A percentile compares a stretch with the other conserved stretches of the same genome.
These are phyloP conservation scores for Scheffersomyces stipitis DNA, from an alignment of 805 yeast species.

Conservation along the genomic window DNA sequence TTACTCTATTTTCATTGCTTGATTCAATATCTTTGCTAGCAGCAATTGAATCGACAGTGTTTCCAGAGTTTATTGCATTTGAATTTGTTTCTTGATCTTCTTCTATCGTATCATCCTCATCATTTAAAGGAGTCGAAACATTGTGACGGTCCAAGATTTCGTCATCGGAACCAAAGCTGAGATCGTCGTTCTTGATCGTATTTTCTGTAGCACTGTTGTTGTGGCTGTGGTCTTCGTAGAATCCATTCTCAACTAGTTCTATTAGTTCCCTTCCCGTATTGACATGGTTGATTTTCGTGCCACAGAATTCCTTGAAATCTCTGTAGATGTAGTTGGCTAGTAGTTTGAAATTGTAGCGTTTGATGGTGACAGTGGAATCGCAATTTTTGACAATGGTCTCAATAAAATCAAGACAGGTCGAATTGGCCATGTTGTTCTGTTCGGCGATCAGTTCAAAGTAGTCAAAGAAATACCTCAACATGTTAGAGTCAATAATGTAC, in stretches of 20 bases:
- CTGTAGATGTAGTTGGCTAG: conserved; percentile 31
- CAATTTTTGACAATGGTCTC: conserved; percentile 39
- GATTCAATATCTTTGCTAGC: conserved; percentile 18
- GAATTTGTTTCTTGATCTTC: conserved; percentile 7
- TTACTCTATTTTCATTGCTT: conserved; percentile 6
- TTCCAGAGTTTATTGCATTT: not conserved
- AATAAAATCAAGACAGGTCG: conserved; percentile 71
- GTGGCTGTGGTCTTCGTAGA: conserved; percentile 7
- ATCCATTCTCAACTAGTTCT: conserved; percentile 25
- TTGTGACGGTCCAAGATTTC: conserved; percentile 16
- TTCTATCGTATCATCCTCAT: conserved; percentile 14
- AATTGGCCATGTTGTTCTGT: conserved; percentile 64
- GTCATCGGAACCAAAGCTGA: conserved; percentile 16
- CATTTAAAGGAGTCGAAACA: conserved; percentile 29
- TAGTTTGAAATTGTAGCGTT: conserved; percentile 23
- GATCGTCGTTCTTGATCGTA: conserved; percentile 3
- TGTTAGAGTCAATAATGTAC: conserved; percentile 54
- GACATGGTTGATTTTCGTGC: conserved; percentile 22
- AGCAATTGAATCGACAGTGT: conserved; percentile 13
- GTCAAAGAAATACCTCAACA: conserved; percentile 49
- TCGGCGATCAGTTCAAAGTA: conserved; percentile 49
- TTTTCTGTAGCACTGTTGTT: conserved; percentile 5
- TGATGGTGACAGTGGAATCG: conserved; percentile 13
- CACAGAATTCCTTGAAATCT: conserved; percentile 28
- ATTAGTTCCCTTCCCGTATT: conserved; percentile 26